A percentile compares a stretch with the other conserved stretches of the same genome.
These are phyloP conservation scores for Tylopilus sp. DNA, from an alignment of 1,284 basidiomycete species.

Conservation along the genomic window DNA sequence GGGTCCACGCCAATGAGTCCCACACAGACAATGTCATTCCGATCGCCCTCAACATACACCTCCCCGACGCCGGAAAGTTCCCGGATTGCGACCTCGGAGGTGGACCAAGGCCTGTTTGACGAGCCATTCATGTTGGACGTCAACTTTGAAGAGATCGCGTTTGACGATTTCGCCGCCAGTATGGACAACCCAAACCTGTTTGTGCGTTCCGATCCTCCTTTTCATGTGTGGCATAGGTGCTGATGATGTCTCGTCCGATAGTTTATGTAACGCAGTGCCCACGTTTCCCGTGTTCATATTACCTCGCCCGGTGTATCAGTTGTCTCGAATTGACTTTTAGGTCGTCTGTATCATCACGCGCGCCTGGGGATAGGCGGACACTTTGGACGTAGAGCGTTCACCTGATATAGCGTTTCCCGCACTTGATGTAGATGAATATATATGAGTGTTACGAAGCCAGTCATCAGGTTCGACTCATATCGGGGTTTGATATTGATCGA, in stretches of 20 bases:
- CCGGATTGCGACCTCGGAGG: constrained; percentile 1
- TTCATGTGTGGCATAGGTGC: background rate
- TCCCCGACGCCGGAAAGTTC: background rate
- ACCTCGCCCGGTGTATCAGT: background rate
- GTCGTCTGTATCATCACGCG: constrained; percentile 5
- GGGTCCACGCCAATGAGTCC: background rate
- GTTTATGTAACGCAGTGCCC: constrained; percentile 24
- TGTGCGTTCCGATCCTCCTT: constrained; percentile 17
- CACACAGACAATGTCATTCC: constrained; percentile 8
- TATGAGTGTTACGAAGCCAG: background rate
- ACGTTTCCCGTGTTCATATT: constrained; percentile 1
- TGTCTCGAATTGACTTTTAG: background rate
- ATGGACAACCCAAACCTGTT: constrained; percentile 16
- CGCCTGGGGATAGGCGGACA: constrained; percentile 1
- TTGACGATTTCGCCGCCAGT: constrained; percentile 26
- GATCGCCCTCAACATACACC: background rate
- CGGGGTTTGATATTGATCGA: constrained; percentile 11
- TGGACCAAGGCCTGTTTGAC: constrained; percentile 30
- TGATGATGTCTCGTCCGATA: constrained; percentile 11
- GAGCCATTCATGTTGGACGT: constrained; percentile 33
- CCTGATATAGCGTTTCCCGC: background rate
- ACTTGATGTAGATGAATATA: background rate
- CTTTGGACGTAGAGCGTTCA: constrained; percentile 14
- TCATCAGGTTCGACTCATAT: constrained; percentile 9
- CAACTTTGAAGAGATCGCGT: constrained; percentile 26